Evolutionary conservation across 352 stramenopile species (phyloP).

Genomic region (Globisporangium ultimum): DNA sequence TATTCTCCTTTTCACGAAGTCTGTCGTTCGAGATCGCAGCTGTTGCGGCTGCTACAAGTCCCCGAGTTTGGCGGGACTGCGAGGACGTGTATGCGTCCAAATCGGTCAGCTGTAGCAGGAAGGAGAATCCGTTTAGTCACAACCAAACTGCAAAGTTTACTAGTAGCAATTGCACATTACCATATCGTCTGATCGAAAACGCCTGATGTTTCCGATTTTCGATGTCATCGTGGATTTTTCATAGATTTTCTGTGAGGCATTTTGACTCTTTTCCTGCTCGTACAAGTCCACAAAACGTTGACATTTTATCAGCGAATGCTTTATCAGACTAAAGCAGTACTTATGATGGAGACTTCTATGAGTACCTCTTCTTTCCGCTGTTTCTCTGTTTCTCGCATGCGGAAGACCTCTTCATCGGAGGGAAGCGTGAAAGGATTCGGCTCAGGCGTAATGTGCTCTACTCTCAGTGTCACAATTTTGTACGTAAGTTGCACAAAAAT

Average conservation of each 20-base stretch:
- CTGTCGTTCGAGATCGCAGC: constrained; percentile 82
- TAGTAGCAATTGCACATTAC: constrained; percentile 20
- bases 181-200: constrained; percentile 60
- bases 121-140: background rate
- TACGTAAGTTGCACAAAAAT: too few relatives aligned
- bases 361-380: constrained; percentile 74
- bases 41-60: constrained; percentile 73
- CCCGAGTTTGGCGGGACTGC: constrained; percentile 71
- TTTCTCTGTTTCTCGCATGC: constrained; percentile 90
- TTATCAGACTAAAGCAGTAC: background rate
- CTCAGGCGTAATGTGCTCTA: constrained; percentile 44
- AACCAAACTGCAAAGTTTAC: background rate
- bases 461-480: background rate
- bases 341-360: background rate
- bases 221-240: constrained; percentile 85
- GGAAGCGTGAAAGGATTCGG: constrained; percentile 91
- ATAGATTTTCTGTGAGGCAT: constrained; percentile 82
- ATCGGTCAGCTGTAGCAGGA: constrained; percentile 27
- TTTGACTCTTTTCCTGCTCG: constrained; percentile 44
- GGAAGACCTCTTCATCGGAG: constrained; percentile 93
- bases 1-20: constrained; percentile 93
- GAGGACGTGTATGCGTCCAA: constrained; percentile 56
- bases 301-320: too few relatives aligned
- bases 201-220: constrained; percentile 78
- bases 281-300: too few relatives aligned